These are phyloP conservation scores for Zygotorulaspora chibaensis DNA, from an alignment of 805 yeast genomes.

Conservation along the genomic window DNA sequence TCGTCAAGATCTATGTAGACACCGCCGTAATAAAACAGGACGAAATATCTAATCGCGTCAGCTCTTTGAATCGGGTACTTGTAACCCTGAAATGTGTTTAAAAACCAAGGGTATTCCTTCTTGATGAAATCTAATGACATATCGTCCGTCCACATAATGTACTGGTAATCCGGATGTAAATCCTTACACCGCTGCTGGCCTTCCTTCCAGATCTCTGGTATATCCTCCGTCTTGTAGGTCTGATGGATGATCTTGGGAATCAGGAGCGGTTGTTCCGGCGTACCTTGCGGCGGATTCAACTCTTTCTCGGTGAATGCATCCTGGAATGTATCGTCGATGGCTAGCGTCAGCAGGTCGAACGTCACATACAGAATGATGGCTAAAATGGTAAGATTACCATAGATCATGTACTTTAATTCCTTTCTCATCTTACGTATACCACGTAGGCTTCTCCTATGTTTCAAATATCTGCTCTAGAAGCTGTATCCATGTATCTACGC, in stretches of 20 bases:
- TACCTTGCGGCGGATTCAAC: conserved; percentile 48
- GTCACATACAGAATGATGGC: conserved; percentile 55
- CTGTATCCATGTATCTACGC: neutral
- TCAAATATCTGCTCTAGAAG: neutral
- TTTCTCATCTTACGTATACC: conserved; percentile 45
- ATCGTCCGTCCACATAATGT: conserved; percentile 86
- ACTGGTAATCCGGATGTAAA: conserved; percentile 82
- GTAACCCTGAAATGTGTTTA: conserved; percentile 71
- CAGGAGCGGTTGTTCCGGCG: conserved; percentile 44
- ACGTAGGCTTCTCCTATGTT: too few relatives aligned
- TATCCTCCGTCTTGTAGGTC: conserved; percentile 73
- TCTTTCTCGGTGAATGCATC: conserved; percentile 64
- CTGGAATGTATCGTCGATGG: conserved; percentile 64
- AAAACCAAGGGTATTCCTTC: conserved; percentile 82
- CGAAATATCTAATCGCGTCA: conserved; percentile 85
- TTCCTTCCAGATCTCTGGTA: conserved; percentile 77
- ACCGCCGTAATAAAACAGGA: conserved; percentile 80
- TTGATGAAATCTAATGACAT: conserved; percentile 73
- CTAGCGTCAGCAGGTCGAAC: conserved; percentile 66
- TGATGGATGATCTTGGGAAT: conserved; percentile 93
- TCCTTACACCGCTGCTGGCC: conserved; percentile 76
- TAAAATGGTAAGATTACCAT: conserved; percentile 54
- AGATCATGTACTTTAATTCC: conserved; percentile 58
- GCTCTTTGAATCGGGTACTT: conserved; percentile 83
- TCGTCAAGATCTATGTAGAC: conserved; percentile 87